phyloP scores from a whole-genome alignment of 2,329 filamentous ascomycete genomes.

The Lasiodiplodia sp. region DNA sequence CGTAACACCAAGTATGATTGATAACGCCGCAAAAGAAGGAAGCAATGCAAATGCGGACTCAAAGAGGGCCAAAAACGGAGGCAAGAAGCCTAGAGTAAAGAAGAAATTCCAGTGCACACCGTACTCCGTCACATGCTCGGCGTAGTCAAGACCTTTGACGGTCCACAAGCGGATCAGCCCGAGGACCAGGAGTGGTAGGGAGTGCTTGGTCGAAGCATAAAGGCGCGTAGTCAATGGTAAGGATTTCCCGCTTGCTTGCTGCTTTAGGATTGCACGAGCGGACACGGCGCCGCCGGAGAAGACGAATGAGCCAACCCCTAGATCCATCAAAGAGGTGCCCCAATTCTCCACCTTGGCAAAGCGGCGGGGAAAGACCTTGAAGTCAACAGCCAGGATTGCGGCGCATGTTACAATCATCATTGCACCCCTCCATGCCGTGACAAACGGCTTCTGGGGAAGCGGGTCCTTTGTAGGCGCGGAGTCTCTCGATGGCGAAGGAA shows the following conservation, averaged over 20 bases:
- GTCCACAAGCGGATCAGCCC: conserved; percentile 83
- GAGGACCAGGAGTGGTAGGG: conserved; percentile 80
- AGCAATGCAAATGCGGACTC: conserved; percentile 74
- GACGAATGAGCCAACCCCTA: conserved; percentile 96
- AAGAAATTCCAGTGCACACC: conserved; percentile 99
- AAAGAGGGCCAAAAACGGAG: conserved; percentile 86
- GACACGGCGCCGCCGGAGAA: conserved; percentile 93
- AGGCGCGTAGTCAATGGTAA: conserved; percentile 66
- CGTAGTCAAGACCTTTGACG: conserved; percentile 94
- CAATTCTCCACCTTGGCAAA: conserved; percentile 99
- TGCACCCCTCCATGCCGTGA: conserved; percentile 87
- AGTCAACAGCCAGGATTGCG: conserved; percentile 96
- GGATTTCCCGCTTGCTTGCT: conserved; percentile 62
- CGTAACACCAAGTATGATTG: conserved; percentile 69
- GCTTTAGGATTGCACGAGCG: conserved; percentile 79
- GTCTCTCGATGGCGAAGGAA: conserved; percentile 36
- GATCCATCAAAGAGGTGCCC: conserved; percentile 98
- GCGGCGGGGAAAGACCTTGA: conserved; percentile 86
- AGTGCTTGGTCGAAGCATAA: conserved; percentile 74
- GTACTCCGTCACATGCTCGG: conserved; percentile 96
- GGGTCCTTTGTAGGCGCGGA: conserved; percentile 47
- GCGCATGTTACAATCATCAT: conserved; percentile 93
- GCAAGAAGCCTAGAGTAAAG: conserved; percentile 89
- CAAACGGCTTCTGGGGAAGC: conserved; percentile 85
- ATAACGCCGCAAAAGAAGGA: conserved; percentile 78